phyloP scores from a whole-genome alignment of 2,329 filamentous ascomycete genomes.

The Myriangium duriaei region DNA sequence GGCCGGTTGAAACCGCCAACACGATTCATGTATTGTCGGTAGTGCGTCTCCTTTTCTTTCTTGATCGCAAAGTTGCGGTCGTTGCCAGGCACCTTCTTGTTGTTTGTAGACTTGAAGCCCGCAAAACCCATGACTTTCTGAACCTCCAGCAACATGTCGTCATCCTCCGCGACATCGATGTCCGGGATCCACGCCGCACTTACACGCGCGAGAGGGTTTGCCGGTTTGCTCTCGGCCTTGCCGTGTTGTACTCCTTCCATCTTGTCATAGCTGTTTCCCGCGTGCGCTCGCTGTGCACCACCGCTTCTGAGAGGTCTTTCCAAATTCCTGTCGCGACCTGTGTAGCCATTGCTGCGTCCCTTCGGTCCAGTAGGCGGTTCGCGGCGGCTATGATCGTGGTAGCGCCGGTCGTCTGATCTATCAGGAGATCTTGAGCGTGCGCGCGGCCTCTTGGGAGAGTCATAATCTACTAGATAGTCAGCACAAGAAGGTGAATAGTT shows the following conservation, averaged over 20 bases:
- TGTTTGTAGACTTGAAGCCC: constrained; percentile 74
- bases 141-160: constrained; percentile 47
- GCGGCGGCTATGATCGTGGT: background rate
- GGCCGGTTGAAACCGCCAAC: constrained; percentile 72
- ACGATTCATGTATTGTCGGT: constrained; percentile 93
- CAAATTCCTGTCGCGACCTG: constrained; percentile 3
- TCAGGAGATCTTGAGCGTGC: constrained; percentile 6
- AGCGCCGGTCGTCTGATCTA: background rate
- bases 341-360: constrained; percentile 3
- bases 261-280: background rate
- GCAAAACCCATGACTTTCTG: constrained; percentile 82
- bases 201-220: constrained; percentile 1
- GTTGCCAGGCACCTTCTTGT: constrained; percentile 80
- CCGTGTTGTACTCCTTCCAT: constrained; percentile 3
- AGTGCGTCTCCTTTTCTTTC: constrained; percentile 91
- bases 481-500: no score
- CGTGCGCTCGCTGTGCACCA: background rate
- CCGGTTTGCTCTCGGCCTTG: background rate
- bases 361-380: constrained; percentile 7
- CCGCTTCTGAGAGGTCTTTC: background rate
- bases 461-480: constrained; percentile 1
- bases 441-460: constrained; percentile 1
- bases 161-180: constrained; percentile 15
- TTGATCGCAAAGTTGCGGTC: constrained; percentile 61
- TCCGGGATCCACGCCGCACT: constrained; percentile 9